These are phyloP conservation scores for Dactylellina parvicollis DNA, from an alignment of 2,329 filamentous ascomycete species.

Conservation along the genomic window DNA sequence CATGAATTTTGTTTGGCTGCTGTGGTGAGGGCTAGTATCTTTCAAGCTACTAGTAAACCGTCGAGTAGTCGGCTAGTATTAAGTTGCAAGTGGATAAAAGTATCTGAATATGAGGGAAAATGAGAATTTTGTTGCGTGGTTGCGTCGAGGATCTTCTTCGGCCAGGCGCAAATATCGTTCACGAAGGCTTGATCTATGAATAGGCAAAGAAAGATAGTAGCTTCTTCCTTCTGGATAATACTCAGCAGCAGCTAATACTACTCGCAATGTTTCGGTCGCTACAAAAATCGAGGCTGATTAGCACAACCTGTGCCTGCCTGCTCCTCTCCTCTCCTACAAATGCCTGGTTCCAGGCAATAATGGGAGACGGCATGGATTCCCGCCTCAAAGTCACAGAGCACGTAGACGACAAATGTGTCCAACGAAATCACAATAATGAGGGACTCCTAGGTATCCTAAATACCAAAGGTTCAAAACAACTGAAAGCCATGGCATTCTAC, in stretches of 20 bases:
- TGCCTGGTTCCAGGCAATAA: constrained; percentile 33
- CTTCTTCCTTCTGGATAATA: too few relatives aligned
- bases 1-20: too few relatives aligned
- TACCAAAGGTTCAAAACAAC: constrained; percentile 7
- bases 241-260: background rate
- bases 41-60: too few relatives aligned
- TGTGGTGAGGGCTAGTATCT: too few relatives aligned
- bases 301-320: background rate
- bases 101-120: background rate
- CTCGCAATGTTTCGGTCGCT: background rate
- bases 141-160: too few relatives aligned
- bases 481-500: constrained; percentile 26
- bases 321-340: background rate
- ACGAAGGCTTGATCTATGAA: too few relatives aligned
- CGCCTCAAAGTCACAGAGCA: background rate
- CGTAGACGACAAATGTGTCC: constrained; percentile 10
- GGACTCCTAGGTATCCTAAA: constrained; percentile 37
- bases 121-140: background rate
- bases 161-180: too few relatives aligned
- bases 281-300: background rate
- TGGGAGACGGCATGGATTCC: constrained; percentile 4
- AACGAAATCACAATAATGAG: constrained; percentile 5
- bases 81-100: too few relatives aligned
- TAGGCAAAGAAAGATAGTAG: too few relatives aligned
- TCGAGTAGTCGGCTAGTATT: too few relatives aligned